Evolutionary conservation across 345 rosid genomes (phyloP), one percentile per base, ranked within the genome.

Genomic region (Anastatica hierochuntica): DNA sequence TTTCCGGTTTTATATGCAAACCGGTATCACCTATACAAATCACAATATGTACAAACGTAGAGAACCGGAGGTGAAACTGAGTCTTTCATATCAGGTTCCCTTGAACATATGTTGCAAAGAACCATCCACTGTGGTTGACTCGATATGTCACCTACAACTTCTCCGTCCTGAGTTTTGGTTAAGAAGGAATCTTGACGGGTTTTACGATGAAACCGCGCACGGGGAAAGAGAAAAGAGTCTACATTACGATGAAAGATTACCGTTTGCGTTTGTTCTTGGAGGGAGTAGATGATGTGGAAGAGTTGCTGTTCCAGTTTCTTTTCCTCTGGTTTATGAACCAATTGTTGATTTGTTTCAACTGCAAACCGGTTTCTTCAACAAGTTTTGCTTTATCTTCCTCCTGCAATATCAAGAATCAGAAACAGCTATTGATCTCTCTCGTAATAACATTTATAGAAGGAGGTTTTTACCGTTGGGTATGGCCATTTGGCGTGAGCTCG

Each of bases 291-390:
- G 82, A 77, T 16, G 82, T 73, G 10, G 94, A 77, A 15, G 87
- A 67, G 65, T 72, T 87, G 61, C 72, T 76, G 63, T 84, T 80
- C 96, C 89, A 87, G 64, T 87, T 87, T 72, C 94, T 83, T 72
- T 87, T 87, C 50, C 96, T 76, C 70, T 87, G 89, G 74, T 87
- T 87, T n/a, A n/a, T n/a, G n/a, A n/a, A n/a, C n/a, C n/a, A n/a
- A n/a, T n/a, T n/a, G n/a, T n/a, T n/a, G n/a, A 87, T 87, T 75
- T 87, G 96, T 74, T 84, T 87, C 56, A 87, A 42, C 31, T 84
- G 89, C 83, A 87, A 68, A 6, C 96, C 94, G 0, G 94, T 87
- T 61, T 84, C 94, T 56, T 81, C 79, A 44, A 87, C 89, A 64
- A 87, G 66, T 59, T 73, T 81, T 48, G 85, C 73, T 39, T 87